These are phyloP conservation scores for Syncephalastrum sp. DNA, from an alignment of 371 early-diverging fungal species.

Conservation along the genomic window DNA sequence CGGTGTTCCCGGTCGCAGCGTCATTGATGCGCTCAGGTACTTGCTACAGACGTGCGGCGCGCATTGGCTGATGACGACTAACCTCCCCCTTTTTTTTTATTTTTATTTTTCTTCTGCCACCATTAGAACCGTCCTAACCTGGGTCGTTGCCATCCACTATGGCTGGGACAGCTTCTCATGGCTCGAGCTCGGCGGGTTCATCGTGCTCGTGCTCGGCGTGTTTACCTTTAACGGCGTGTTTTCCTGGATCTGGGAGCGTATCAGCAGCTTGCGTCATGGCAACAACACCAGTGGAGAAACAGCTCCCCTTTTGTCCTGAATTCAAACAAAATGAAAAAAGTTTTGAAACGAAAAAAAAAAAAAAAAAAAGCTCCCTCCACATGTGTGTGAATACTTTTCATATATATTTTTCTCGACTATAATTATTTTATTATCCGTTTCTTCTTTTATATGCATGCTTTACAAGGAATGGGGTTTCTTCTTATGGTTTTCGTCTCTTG, in stretches of 20 bases:
- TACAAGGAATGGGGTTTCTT: neutral
- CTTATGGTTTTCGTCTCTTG: conserved; percentile 1
- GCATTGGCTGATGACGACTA: neutral
- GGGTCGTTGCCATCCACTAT: conserved; percentile 42
- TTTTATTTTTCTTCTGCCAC: conserved; percentile 6
- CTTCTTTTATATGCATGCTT: neutral
- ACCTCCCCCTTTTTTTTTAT: neutral
- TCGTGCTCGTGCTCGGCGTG: conserved; percentile 30
- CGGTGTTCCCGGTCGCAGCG: conserved; percentile 43
- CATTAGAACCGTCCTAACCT: conserved; percentile 38
- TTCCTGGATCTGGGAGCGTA: conserved; percentile 22
- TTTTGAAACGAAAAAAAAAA: too few species aligned
- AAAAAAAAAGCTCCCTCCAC: too few species aligned
- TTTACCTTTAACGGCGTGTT: conserved; percentile 48
- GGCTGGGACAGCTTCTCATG: conserved; percentile 46
- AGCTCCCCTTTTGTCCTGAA: conserved; percentile 35
- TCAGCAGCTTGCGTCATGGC: conserved; percentile 10
- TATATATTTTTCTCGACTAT: too few species aligned
- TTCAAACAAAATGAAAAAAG: too few species aligned
- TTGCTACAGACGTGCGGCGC: neutral
- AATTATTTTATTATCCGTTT: neutral
- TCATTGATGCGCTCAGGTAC: conserved; percentile 44
- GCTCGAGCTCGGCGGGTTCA: conserved; percentile 33
- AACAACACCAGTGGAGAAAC: conserved; percentile 21
- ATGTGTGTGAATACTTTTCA: too few species aligned